Conservation (phyloP, 768 basidiomycete species). For the Serendipita sp. region DNA sequence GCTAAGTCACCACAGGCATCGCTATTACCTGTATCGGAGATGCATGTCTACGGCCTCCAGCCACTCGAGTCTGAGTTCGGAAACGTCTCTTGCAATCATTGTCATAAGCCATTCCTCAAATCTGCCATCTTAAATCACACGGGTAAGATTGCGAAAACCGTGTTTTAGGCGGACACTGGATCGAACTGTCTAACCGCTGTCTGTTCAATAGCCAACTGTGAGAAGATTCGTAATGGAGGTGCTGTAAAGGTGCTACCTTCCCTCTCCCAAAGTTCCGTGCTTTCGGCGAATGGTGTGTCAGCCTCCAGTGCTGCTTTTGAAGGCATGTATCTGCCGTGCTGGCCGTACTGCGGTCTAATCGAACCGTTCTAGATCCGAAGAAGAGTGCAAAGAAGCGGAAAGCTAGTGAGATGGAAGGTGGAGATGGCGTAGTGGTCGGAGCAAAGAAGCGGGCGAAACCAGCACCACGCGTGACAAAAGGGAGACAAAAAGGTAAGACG, state of each 20-base stretch:
- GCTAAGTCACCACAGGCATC: conserved; percentile 55
- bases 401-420: conserved; percentile 48
- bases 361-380: conserved; percentile 10
- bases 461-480: conserved; percentile 54
- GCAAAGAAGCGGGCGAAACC: conserved; percentile 66
- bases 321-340: not conserved
- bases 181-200: not conserved
- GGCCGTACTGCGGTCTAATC: conserved; percentile 16
- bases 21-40: conserved; percentile 73
- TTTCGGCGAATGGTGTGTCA: not conserved
- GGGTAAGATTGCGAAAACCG: conserved; percentile 28
- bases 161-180: not conserved
- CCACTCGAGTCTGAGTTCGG: conserved; percentile 55
- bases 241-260: conserved; percentile 35
- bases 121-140: conserved; percentile 62
- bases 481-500: conserved; percentile 42
- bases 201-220: conserved; percentile 39
- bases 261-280: not conserved
- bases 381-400: conserved; percentile 46
- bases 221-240: conserved; percentile 28
- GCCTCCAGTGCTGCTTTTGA: conserved; percentile 6
- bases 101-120: conserved; percentile 62
- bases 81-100: conserved; percentile 60
- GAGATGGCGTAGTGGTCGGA: conserved; percentile 44
- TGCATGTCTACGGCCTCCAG: conserved; percentile 71